These are phyloP conservation scores for Oryza meyeriana DNA, from an alignment of 176 grass and related monocot species.

Conservation along the genomic window DNA sequence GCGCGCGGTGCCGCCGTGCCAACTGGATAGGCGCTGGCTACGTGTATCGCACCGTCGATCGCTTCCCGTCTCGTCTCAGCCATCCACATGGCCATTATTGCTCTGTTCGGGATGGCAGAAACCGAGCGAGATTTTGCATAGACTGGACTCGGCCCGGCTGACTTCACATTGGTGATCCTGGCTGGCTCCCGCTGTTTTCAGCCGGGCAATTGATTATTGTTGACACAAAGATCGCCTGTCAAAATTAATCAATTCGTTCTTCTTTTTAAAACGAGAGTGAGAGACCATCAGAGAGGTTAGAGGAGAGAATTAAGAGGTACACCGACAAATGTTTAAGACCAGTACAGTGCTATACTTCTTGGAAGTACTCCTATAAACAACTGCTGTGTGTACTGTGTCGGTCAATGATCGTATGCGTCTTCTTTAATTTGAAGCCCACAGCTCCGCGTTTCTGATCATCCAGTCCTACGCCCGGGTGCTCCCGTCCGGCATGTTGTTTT, in stretches of 20 bases:
- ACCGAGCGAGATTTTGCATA: not conserved
- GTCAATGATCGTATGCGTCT: not conserved
- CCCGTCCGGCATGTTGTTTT: not conserved
- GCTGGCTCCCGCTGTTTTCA: not conserved
- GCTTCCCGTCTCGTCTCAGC: not conserved
- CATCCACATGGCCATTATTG: conserved; percentile 13
- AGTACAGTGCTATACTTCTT: too few species aligned
- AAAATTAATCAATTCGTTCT: not conserved
- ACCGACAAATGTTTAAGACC: not conserved
- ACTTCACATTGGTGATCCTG: not conserved
- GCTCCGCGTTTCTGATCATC: not conserved
- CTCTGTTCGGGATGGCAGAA: not conserved
- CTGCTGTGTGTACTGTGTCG: not conserved
- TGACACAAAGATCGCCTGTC: not conserved
- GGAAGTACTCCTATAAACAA: not conserved
- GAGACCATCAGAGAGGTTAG: not conserved
- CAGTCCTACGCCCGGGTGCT: not conserved
- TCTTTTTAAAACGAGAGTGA: not conserved
- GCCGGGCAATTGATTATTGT: not conserved
- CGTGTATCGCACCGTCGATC: not conserved
- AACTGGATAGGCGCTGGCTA: not conserved
- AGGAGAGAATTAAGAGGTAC: not conserved
- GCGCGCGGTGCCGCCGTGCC: not conserved
- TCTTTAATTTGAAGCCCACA: not conserved
- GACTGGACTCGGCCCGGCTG: not conserved